These are phyloP conservation scores for Platanthera zijinensis DNA, from an alignment of 106 monocot genomes.

Conservation along the genomic window DNA sequence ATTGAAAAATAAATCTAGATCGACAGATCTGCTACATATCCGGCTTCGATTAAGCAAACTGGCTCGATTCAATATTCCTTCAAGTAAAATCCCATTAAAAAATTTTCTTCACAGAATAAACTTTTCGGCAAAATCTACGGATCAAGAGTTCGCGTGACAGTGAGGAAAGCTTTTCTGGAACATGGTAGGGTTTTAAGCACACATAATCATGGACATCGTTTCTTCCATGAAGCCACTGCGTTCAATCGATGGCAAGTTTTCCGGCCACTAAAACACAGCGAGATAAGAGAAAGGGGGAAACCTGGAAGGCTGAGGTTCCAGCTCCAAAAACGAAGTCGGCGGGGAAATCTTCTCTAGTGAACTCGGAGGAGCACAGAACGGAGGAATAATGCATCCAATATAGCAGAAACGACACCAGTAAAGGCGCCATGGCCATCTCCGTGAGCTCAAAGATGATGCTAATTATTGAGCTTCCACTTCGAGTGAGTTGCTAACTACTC, in stretches of 20 bases:
- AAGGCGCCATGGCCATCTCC: neutral
- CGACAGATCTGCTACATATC: no score
- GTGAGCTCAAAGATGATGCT: neutral
- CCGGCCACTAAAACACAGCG: neutral
- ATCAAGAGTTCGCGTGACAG: no score
- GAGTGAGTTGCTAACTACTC: no score
- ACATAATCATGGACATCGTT: no score
- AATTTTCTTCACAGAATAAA: no score
- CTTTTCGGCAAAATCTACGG: no score
- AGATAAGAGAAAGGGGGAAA: neutral
- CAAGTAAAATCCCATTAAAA: no score
- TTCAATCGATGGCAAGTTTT: neutral
- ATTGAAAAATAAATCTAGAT: no score
- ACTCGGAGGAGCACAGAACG: neutral
- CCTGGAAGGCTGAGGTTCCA: slow-evolving; percentile 80
- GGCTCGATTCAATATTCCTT: no score
- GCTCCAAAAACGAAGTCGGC: slow-evolving; percentile 63
- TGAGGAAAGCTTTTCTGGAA: no score
- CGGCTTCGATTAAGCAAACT: no score
- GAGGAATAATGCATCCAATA: neutral
- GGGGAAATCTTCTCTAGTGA: slow-evolving; percentile 52
- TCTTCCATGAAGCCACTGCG: neutral
- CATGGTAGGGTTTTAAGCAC: no score
- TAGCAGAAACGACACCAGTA: neutral
- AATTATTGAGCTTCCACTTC: neutral